Percentiles rank a stretch among this genome's conserved stretches.
These are phyloP conservation scores for Cystofilobasidium ferigula DNA, from an alignment of 768 basidiomycete genomes.

Conservation along the genomic window DNA sequence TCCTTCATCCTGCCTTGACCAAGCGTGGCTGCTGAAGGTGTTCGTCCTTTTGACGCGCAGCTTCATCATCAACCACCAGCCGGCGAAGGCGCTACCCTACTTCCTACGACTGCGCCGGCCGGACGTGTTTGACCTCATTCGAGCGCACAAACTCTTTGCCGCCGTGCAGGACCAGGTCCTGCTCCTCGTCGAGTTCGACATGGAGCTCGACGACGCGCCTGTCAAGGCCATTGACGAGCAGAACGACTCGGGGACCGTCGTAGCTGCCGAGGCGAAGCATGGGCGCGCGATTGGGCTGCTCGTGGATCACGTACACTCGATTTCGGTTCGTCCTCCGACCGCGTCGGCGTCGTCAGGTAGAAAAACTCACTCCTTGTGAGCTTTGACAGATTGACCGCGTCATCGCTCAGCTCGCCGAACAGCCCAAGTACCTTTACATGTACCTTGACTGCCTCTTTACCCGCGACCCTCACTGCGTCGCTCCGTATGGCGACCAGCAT, in stretches of 20 bases:
- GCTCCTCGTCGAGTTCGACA: constrained; percentile 85
- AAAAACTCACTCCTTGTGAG: background rate
- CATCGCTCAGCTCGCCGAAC: constrained; percentile 66
- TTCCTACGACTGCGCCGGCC: constrained; percentile 73
- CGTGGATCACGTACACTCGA: constrained; percentile 89
- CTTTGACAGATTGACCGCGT: constrained; percentile 62
- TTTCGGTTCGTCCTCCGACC: constrained; percentile 55
- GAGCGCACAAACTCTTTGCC: constrained; percentile 85
- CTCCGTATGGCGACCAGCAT: constrained; percentile 75
- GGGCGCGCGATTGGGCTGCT: constrained; percentile 76
- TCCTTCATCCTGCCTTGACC: background rate
- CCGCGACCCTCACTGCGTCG: constrained; percentile 68
- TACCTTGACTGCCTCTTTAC: constrained; percentile 84
- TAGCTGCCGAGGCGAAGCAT: constrained; percentile 33
- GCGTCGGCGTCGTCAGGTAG: too few species aligned
- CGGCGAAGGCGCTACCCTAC: constrained; percentile 84
- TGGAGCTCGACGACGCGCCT: constrained; percentile 50
- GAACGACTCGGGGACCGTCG: background rate
- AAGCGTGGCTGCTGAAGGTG: background rate
- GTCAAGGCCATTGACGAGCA: constrained; percentile 5
- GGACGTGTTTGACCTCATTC: constrained; percentile 87
- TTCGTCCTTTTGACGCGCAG: constrained; percentile 40
- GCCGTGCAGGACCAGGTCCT: constrained; percentile 89
- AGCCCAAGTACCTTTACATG: constrained; percentile 73
- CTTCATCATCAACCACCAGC: constrained; percentile 76